These are phyloP conservation scores for Volvox carteri DNA, from an alignment of 163 green algal genomes.

Conservation along the genomic window DNA sequence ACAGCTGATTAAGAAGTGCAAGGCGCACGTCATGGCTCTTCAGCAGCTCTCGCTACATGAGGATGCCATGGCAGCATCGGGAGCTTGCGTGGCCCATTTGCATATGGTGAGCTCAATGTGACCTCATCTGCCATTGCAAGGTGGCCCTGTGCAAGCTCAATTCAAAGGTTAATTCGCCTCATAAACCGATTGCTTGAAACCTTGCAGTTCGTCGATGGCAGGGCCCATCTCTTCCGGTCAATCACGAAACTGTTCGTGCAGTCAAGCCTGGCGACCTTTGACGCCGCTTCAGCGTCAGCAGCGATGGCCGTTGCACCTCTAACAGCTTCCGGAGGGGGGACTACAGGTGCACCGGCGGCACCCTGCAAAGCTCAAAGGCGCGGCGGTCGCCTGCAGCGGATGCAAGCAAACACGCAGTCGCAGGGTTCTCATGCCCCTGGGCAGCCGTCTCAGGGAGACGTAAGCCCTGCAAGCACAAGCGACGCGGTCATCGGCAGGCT, in stretches of 20 bases:
- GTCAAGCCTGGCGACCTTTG: background rate
- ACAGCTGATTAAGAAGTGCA: constrained; percentile 50
- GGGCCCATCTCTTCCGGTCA: background rate
- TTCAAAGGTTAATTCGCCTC: no score
- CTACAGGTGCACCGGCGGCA: background rate
- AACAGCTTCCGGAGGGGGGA: background rate
- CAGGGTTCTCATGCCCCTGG: background rate
- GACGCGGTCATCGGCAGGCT: background rate
- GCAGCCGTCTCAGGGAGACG: background rate
- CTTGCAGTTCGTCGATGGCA: background rate
- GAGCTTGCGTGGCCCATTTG: background rate
- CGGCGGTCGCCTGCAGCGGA: constrained; percentile 20
- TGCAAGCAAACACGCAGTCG: constrained; percentile 16
- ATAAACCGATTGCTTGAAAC: background rate
- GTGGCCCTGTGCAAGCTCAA: background rate
- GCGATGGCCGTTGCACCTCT: background rate
- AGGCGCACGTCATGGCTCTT: constrained; percentile 42
- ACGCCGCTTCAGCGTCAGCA: background rate
- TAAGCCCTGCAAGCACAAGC: background rate
- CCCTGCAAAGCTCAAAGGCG: constrained; percentile 26
- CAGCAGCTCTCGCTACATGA: background rate
- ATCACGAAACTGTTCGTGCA: constrained; percentile 36
- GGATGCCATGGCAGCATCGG: background rate
- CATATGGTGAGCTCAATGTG: constrained; percentile 22
- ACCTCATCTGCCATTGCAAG: background rate